Percentiles rank a stretch among this genome's conserved stretches.
These are phyloP conservation scores for Zanthoxylum bungeanum DNA, from an alignment of 345 rosid genomes.

Conservation along the genomic window DNA sequence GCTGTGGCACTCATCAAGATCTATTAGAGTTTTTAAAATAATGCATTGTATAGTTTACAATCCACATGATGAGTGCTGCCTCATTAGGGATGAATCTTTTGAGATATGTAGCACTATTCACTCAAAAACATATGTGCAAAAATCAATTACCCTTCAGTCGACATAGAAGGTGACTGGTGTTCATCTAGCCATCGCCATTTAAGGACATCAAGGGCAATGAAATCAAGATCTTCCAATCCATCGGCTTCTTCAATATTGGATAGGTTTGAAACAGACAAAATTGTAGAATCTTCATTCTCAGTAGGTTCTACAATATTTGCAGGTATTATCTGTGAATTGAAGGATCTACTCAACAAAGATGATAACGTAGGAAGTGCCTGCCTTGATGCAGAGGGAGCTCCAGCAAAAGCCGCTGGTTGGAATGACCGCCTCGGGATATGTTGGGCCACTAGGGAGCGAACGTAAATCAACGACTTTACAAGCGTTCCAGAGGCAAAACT, in stretches of 20 bases:
- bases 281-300: slow-evolving; percentile 58
- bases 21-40: no score
- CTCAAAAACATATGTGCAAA: slow-evolving; percentile 1
- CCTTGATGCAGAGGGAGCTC: slow-evolving; percentile 70
- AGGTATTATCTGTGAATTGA: slow-evolving; percentile 74
- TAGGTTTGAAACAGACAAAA: slow-evolving; percentile 57
- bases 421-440: slow-evolving; percentile 84
- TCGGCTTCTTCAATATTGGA: slow-evolving; percentile 63
- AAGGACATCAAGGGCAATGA: slow-evolving; percentile 71
- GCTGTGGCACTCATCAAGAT: no score
- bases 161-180: slow-evolving; percentile 45
- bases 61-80: background rate
- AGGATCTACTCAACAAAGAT: slow-evolving; percentile 80
- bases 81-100: background rate
- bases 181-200: slow-evolving; percentile 92
- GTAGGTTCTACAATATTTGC: slow-evolving; percentile 60
- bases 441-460: slow-evolving; percentile 85
- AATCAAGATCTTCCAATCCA: slow-evolving; percentile 58
- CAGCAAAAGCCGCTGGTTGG: slow-evolving; percentile 88
- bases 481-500: slow-evolving; percentile 81
- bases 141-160: slow-evolving; percentile 63
- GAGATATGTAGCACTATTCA: background rate
- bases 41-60: no score
- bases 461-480: slow-evolving; percentile 92
- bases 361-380: slow-evolving; percentile 75